A percentile compares a stretch with the other conserved stretches of the same genome.
phyloP scores from a whole-genome alignment of 1,139 yeast species.

The Hyphopichia pseudoburtonii region DNA sequence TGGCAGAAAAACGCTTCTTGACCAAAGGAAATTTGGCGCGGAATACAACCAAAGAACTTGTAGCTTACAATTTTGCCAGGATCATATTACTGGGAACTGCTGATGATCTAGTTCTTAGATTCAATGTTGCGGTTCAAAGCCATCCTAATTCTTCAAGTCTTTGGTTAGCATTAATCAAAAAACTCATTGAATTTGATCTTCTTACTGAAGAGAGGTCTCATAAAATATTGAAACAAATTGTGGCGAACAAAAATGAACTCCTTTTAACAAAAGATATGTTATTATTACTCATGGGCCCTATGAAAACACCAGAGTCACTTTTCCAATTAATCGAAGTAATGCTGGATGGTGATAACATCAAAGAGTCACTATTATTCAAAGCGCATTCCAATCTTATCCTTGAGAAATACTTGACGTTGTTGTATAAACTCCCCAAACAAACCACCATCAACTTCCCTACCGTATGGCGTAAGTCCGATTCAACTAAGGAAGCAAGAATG shows the following conservation, averaged over 20 bases:
- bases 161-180: conserved; percentile 39
- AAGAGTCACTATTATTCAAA: conserved; percentile 3
- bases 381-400: conserved; percentile 18
- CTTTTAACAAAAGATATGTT: conserved; percentile 34
- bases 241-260: conserved; percentile 18
- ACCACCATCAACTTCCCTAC: conserved; percentile 1
- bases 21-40: conserved; percentile 10
- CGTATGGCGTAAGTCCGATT: conserved; percentile 1
- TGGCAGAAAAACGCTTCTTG: conserved; percentile 27
- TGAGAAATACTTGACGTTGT: conserved; percentile 30
- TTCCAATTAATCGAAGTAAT: conserved; percentile 18
- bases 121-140: conserved; percentile 27
- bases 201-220: conserved; percentile 30
- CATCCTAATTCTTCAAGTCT: conserved; percentile 26
- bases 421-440: conserved; percentile 11
- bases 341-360: background rate
- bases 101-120: conserved; percentile 30
- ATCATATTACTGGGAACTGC: conserved; percentile 30
- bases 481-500: background rate
- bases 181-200: conserved; percentile 33
- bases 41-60: conserved; percentile 16
- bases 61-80: conserved; percentile 25
- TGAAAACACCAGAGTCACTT: conserved; percentile 20
- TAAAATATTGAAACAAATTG: conserved; percentile 26
- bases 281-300: conserved; percentile 26